Percentiles rank a stretch among this genome's conserved stretches.
Conservation (phyloP, 148 eudicot genomes). For the Euryodendron excelsum region DNA sequence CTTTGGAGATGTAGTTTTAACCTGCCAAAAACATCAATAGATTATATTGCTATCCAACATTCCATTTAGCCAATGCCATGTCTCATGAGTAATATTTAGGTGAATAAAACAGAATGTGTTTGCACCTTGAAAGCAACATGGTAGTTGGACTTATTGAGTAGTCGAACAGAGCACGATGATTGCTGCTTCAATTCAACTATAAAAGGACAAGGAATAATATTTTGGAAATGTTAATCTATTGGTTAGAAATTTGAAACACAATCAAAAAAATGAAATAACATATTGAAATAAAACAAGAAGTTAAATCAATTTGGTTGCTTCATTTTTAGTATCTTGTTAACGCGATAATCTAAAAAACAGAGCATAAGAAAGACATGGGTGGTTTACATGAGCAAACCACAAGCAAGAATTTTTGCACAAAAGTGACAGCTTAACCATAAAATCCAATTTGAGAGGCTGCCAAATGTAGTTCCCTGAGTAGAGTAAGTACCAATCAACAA, state of each 20-base stretch:
- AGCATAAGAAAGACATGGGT: neutral
- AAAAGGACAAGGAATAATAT: constrained; percentile 8
- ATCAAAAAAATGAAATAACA: too few relatives aligned
- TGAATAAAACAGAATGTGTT: constrained; percentile 1
- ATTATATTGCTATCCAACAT: neutral
- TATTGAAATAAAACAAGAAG: neutral
- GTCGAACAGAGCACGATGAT: constrained; percentile 57
- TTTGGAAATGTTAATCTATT: neutral
- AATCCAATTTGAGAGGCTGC: neutral
- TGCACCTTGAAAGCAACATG: constrained; percentile 90
- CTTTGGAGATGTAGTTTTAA: constrained; percentile 93
- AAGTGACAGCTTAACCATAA: neutral
- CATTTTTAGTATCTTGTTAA: neutral
- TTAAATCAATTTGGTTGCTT: neutral
- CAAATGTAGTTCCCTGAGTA: neutral
- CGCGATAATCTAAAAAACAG: neutral
- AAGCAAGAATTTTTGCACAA: too few relatives aligned
- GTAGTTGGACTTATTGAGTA: constrained; percentile 56
- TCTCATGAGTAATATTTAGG: neutral
- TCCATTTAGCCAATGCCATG: neutral
- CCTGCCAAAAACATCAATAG: constrained; percentile 38
- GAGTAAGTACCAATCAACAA: too few relatives aligned
- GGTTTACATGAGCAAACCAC: too few relatives aligned
- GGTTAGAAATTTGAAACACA: neutral
- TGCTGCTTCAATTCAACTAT: constrained; percentile 83